Evolutionary conservation across 2,329 filamentous ascomycete species (phyloP), one percentile per base, ranked within the genome.

Genomic region (Cercospora sojina): DNA sequence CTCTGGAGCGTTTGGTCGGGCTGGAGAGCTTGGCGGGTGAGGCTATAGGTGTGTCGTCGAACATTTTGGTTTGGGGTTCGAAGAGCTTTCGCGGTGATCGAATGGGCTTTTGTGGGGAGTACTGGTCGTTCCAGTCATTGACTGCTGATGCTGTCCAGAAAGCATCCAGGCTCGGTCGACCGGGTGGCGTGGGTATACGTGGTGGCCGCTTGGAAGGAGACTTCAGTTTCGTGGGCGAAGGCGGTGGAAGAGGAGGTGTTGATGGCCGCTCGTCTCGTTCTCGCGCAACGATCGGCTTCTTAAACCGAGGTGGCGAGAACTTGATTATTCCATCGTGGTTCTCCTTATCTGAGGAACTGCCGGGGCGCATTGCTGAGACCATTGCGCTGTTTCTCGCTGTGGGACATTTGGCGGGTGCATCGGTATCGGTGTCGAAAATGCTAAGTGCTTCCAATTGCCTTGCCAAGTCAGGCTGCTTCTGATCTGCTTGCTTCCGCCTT

Each of bases 91-190:
- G 79, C 70, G 69, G 78, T 59, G 71, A 84, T 75, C 58, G 78
- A 70, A 81, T 73, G 13, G 73, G 72, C 70, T 85, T 86, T 41
- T 77, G 79, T 0, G 86, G 85, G 0, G 85, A 87, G 74, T 88
- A 84, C 62, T 86, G 80, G 53, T 89, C 87, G 67, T 89, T 88
- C 87, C 87, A 90, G 51, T 86, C 84, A 70, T 89, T 85, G 25
- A 87, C 81, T 16, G 85, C 76, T 12, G 85, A 84, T 67, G 85
- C 84, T 61, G 80, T 81, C 88, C 87, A 90, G 72, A 89, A 89
- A 6, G 79, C 79, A 67, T 89, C 87, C 43, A 83, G 83, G 61
- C 79, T 84, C 23, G 83, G 83, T 27, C 81, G 78, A 65, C 88
- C 82, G 3, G 85, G 84, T 1, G 85, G 85, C 38, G 79, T 79